These are phyloP conservation scores for Phytophthora nicotianae DNA, from an alignment of 352 stramenopile species.

Conservation along the genomic window DNA sequence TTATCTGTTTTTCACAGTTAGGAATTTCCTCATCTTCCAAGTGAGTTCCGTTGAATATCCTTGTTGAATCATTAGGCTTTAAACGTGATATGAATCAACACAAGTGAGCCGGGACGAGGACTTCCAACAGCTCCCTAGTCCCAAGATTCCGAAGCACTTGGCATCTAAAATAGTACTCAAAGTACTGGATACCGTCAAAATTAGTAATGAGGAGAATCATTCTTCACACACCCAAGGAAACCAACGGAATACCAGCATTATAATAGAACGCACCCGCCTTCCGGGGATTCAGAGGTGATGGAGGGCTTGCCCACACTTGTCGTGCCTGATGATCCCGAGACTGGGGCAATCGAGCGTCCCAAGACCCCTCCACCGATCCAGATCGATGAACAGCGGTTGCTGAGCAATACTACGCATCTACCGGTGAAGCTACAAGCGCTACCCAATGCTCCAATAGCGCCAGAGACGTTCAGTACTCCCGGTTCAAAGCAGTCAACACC, in stretches of 20 bases:
- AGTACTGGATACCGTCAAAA: neutral
- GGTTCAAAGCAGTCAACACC: constrained; percentile 21
- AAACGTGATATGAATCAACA: constrained; percentile 16
- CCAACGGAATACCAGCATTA: constrained; percentile 16
- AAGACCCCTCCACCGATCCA: constrained; percentile 55
- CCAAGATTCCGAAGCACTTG: neutral
- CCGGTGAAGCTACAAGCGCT: constrained; percentile 26
- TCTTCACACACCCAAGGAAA: constrained; percentile 4
- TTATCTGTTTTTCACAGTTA: constrained; percentile 1
- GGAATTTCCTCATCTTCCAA: too few species aligned
- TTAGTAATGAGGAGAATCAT: neutral
- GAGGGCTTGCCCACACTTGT: constrained; percentile 62
- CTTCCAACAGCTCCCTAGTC: neutral
- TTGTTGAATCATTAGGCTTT: constrained; percentile 2
- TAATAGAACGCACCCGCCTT: constrained; percentile 10
- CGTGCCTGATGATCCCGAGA: constrained; percentile 70
- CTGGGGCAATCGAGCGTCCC: constrained; percentile 66
- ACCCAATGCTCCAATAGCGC: constrained; percentile 21
- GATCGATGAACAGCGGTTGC: constrained; percentile 35
- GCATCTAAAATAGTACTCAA: neutral
- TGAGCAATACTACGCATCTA: constrained; percentile 24
- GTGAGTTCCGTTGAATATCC: neutral
- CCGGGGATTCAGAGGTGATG: constrained; percentile 14
- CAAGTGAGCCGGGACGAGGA: constrained; percentile 6
- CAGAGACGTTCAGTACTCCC: constrained; percentile 17